Percentiles rank a stretch among this genome's conserved stretches.
Evolutionary conservation across 176 grass and related monocot genomes (phyloP).

Genomic region (Neostapfia colusana): DNA sequence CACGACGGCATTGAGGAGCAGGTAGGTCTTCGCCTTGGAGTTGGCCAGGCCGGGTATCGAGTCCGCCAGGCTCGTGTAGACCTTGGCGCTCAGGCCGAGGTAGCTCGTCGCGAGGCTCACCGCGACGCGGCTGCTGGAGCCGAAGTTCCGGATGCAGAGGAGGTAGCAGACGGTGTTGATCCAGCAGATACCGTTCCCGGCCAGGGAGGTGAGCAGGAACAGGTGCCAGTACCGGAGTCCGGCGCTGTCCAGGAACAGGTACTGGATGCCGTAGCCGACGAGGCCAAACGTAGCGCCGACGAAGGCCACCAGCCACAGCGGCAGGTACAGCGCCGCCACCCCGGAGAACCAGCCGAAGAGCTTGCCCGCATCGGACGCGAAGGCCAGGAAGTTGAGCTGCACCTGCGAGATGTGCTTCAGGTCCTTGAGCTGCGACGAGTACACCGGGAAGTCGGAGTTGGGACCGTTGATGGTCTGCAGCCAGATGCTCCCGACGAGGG

Average conservation of each 20-base stretch:
- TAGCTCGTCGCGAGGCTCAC: slow-evolving; percentile 87
- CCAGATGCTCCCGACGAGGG: slow-evolving; percentile 93
- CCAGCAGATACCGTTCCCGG: slow-evolving; percentile 98
- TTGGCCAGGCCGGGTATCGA: slow-evolving; percentile 32
- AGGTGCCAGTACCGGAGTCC: slow-evolving; percentile 70
- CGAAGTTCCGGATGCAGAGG: slow-evolving; percentile 93
- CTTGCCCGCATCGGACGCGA: slow-evolving; percentile 95
- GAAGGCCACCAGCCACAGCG: slow-evolving; percentile 70
- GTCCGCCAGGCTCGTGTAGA: slow-evolving; percentile 64
- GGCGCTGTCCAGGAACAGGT: slow-evolving; percentile 68
- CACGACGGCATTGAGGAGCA: slow-evolving; percentile 82
- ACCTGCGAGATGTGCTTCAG: slow-evolving; percentile 85
- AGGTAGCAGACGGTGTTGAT: slow-evolving; percentile 98
- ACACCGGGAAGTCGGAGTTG: slow-evolving; percentile 93
- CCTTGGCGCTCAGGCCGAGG: slow-evolving; percentile 92
- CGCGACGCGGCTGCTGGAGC: slow-evolving; percentile 62
- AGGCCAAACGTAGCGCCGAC: slow-evolving; percentile 67
- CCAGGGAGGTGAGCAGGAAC: slow-evolving; percentile 82
- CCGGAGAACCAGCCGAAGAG: slow-evolving; percentile 98
- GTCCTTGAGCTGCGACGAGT: slow-evolving; percentile 97
- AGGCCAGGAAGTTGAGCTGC: slow-evolving; percentile 94
- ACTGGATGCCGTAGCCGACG: slow-evolving; percentile 89
- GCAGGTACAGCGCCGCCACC: slow-evolving; percentile 72
- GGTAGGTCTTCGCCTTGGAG: slow-evolving; percentile 64
- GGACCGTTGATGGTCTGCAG: slow-evolving; percentile 91